Conservation (phyloP, 352 stramenopile genomes). For the Globisporangium okanoganense region DNA sequence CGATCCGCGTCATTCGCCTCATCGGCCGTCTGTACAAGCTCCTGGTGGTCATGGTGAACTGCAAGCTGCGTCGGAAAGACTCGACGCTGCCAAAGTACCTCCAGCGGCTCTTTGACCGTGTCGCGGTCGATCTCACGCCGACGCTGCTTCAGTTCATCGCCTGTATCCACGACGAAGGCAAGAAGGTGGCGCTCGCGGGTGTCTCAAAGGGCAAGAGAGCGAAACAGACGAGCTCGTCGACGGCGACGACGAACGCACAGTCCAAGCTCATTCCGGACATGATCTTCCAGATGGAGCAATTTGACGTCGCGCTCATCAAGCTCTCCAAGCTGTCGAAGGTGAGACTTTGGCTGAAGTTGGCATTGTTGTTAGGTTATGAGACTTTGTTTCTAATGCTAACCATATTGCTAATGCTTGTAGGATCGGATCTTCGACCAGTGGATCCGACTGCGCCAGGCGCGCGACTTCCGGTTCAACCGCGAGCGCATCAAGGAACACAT, state of each 20-base stretch:
- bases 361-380: background rate
- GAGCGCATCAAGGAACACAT: slow-evolving; percentile 27
- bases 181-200: slow-evolving; percentile 12
- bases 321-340: slow-evolving; percentile 64
- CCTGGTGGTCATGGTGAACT: slow-evolving; percentile 32
- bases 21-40: slow-evolving; percentile 53
- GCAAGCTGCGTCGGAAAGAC: slow-evolving; percentile 41
- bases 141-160: slow-evolving; percentile 47
- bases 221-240: slow-evolving; percentile 7
- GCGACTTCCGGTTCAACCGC: slow-evolving; percentile 53
- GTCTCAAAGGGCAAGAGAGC: slow-evolving; percentile 9
- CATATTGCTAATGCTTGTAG: slow-evolving; percentile 10
- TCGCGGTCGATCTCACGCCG: slow-evolving; percentile 33
- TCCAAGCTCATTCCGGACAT: slow-evolving; percentile 61
- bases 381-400: background rate
- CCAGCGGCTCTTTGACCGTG: slow-evolving; percentile 43
- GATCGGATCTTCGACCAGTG: slow-evolving; percentile 44
- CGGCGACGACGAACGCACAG: slow-evolving; percentile 18
- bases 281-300: slow-evolving; percentile 70
- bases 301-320: slow-evolving; percentile 57
- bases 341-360: background rate
- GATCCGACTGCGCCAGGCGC: slow-evolving; percentile 42
- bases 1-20: slow-evolving; percentile 39
- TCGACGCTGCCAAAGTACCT: slow-evolving; percentile 36
- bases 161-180: slow-evolving; percentile 45